A percentile compares a stretch with the other conserved stretches of the same genome.
phyloP scores from a whole-genome alignment of 163 green algal genomes.

The Chlamydomonas reinhardtii region DNA sequence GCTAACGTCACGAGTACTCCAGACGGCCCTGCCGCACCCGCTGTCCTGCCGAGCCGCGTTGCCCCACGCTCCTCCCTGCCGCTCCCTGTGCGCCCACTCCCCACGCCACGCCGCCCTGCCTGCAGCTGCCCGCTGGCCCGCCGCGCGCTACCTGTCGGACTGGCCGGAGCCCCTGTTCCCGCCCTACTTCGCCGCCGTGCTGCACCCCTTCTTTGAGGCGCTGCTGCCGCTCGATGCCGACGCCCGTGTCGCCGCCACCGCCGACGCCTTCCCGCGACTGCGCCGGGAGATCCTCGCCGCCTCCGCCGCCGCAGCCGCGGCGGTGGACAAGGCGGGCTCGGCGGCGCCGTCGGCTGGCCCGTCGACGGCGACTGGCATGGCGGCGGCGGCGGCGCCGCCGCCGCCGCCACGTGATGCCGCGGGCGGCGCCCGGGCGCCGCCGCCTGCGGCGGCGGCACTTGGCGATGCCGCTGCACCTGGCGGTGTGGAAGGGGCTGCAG shows the following conservation, averaged over 20 bases:
- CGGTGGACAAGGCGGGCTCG: too few relatives aligned
- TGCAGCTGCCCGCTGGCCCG: slow-evolving; percentile 66
- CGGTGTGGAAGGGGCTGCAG: not conserved
- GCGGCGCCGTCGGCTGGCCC: too few relatives aligned
- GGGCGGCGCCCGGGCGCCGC: not conserved
- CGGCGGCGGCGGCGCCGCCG: not conserved
- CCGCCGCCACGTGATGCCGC: not conserved
- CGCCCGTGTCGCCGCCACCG: slow-evolving; percentile 61
- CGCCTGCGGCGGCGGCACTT: not conserved
- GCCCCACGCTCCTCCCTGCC: not conserved
- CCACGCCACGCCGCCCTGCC: not conserved
- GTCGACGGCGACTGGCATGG: not conserved
- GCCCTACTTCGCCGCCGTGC: slow-evolving; percentile 71
- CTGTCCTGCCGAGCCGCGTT: too few relatives aligned
- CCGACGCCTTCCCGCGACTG: slow-evolving; percentile 45
- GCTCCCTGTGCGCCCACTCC: not conserved
- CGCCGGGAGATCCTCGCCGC: slow-evolving; percentile 34
- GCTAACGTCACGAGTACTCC: too few relatives aligned
- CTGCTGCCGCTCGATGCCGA: slow-evolving; percentile 79
- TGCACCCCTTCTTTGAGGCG: slow-evolving; percentile 83
- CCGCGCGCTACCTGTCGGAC: slow-evolving; percentile 70
- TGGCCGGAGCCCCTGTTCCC: slow-evolving; percentile 79
- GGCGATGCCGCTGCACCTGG: not conserved
- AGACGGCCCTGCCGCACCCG: too few relatives aligned
- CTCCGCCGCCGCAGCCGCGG: not conserved